A percentile compares a stretch with the other conserved stretches of the same genome.
These are phyloP conservation scores for Metschnikowia kofuensis DNA, from an alignment of 805 yeast species.

Conservation along the genomic window DNA sequence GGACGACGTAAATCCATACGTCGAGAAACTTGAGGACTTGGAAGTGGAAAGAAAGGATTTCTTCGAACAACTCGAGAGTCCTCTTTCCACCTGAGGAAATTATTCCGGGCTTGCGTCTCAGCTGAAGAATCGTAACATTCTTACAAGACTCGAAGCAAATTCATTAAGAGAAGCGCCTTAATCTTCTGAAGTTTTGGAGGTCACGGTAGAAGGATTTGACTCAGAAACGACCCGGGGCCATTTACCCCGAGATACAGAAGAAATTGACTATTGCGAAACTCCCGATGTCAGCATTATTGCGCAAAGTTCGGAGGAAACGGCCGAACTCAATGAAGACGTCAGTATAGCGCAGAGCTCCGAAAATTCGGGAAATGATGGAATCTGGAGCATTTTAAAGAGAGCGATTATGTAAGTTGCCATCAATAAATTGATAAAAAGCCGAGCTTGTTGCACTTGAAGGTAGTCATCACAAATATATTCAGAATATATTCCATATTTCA, in stretches of 20 bases:
- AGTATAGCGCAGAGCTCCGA: not conserved
- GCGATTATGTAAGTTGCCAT: not conserved
- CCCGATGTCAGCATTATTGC: not conserved
- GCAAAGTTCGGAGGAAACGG: not conserved
- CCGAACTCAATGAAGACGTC: too few species aligned
- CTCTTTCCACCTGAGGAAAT: not conserved
- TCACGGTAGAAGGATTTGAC: not conserved
- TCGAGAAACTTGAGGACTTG: not conserved
- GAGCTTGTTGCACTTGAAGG: not conserved
- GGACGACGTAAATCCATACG: not conserved
- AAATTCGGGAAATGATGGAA: not conserved
- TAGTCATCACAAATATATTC: not conserved
- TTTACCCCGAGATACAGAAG: not conserved
- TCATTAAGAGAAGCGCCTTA: not conserved
- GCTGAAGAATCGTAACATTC: not conserved
- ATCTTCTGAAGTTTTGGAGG: not conserved
- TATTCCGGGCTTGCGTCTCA: not conserved
- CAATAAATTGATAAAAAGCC: not conserved
- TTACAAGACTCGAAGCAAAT: not conserved
- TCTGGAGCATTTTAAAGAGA: not conserved
- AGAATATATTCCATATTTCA: not conserved
- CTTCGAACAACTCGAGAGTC: not conserved
- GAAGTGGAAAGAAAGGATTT: not conserved
- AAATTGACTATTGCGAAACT: not conserved
- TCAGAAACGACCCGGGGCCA: not conserved